Base-by-base conservation (phyloP, 2,329 filamentous ascomycete genomes). In the Knoxdaviesia proteae region DNA sequence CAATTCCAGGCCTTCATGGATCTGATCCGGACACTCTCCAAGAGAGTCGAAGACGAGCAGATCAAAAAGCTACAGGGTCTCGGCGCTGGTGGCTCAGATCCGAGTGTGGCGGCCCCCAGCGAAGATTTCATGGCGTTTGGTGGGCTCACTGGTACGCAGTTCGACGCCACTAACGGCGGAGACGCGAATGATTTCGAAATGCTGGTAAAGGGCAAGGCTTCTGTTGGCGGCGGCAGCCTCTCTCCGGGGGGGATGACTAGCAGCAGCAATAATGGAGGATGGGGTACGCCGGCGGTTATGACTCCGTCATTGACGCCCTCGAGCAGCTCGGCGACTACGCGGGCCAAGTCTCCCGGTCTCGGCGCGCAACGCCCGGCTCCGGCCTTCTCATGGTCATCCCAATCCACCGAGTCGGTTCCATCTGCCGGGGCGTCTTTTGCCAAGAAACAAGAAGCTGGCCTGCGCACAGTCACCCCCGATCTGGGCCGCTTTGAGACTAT, bases 1-100 rank as follows among this genome's bases (percentile, higher is more conserved):
- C 88, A 88, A 56, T 98, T 98, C 54, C 80, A 86, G 54, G 65
- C 72, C 0, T 96, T 92, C 57, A 94, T 96, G 84, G 65, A 75
- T 5, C 67, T 94, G 39, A 92, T 96, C 58, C 92, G 84, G 56
- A 69, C 63, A 0, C 62, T 94, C 5, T 92, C 86, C 1, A 63
- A 69, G 11, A 76, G 77, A 44, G 82, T 98, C 34, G 88, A 98
- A 56, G 74, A 80, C 11, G 90, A 96, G 55, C 90, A 96, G 52
- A 80, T 71, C 6, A 78, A 76, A 53, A 96, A 94, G 54, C 63
- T 98, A 4, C 82, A 87, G 54, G 88, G 94, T 52, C 68, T 96
- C 6, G 20, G 20, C 20, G 74, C 75, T 0, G 74, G 77, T 1
- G 68, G 62, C 6, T 64, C 68, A 32, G 69, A 67, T 38, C 67